These are phyloP conservation scores for Delitschia confertaspora DNA, from an alignment of 495 filamentous ascomycete species.

Conservation along the genomic window DNA sequence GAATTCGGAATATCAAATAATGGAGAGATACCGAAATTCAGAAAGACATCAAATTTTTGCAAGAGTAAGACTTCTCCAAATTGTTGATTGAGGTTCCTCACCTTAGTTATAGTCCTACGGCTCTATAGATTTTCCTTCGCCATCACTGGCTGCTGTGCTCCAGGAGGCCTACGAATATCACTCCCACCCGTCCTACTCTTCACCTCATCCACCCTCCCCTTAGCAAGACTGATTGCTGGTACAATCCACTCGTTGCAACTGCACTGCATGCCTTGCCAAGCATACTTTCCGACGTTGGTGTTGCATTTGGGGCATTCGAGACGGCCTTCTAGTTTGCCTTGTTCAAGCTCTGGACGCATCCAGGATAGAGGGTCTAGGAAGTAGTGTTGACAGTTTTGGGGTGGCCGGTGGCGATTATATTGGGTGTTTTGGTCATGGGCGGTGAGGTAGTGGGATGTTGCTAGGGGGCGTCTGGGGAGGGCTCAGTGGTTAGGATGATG, in stretches of 20 bases:
- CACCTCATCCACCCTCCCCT: conserved; percentile 70
- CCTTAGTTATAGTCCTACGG: background rate
- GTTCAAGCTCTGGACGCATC: conserved; percentile 78
- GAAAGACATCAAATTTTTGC: too few relatives aligned
- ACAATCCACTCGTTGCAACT: conserved; percentile 84
- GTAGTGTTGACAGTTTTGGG: conserved; percentile 59
- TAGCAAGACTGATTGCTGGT: conserved; percentile 79
- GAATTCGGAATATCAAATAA: too few relatives aligned
- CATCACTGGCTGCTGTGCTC: background rate
- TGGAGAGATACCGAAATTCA: too few relatives aligned
- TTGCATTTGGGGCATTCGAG: conserved; percentile 77
- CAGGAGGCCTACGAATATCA: conserved; percentile 22
- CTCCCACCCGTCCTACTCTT: conserved; percentile 14
- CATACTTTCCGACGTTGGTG: conserved; percentile 79
- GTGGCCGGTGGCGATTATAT: background rate
- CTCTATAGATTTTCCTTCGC: conserved; percentile 20
- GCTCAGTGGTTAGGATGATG: conserved; percentile 12
- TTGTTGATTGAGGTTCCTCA: too few relatives aligned
- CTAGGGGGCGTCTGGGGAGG: conserved; percentile 48
- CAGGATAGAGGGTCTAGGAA: conserved; percentile 86
- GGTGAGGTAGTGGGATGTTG: conserved; percentile 53
- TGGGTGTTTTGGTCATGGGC: conserved; percentile 38
- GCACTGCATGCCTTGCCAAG: conserved; percentile 92
- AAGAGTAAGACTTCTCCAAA: too few relatives aligned
- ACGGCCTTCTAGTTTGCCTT: conserved; percentile 68